Percentiles rank a stretch among this genome's conserved stretches.
Evolutionary conservation across 176 grass and related monocot genomes (phyloP).

Genomic region (Rhynchospora tenuis): DNA sequence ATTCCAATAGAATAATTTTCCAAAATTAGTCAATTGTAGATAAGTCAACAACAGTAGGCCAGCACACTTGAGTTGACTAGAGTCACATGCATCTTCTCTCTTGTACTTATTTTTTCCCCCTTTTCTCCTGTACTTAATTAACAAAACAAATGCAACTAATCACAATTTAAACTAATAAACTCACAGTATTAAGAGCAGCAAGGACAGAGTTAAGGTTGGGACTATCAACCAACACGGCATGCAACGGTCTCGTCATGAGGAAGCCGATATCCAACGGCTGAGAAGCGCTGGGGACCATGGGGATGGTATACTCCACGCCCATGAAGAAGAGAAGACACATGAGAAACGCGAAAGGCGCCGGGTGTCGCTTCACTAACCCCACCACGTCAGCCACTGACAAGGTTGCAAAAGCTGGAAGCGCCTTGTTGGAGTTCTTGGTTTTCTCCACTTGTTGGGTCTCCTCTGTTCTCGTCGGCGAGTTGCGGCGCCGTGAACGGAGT

Average conservation of each 20-base stretch:
- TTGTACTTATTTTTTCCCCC: background rate
- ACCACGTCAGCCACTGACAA: constrained; percentile 1
- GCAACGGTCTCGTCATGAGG: constrained; percentile 36
- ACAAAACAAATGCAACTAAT: background rate
- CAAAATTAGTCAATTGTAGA: background rate
- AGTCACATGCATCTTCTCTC: background rate
- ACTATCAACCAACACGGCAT: constrained; percentile 43
- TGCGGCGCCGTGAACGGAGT: background rate
- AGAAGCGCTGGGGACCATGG: constrained; percentile 47
- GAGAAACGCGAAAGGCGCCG: constrained; percentile 39
- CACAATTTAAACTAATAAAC: background rate
- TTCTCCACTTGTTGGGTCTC: background rate
- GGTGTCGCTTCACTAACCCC: constrained; percentile 30
- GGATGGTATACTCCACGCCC: constrained; percentile 88
- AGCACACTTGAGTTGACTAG: background rate
- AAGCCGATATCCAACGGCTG: constrained; percentile 76
- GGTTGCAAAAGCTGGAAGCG: background rate
- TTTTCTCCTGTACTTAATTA: background rate
- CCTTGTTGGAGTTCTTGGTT: background rate
- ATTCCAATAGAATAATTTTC: background rate
- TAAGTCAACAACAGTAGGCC: background rate
- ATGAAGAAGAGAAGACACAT: constrained; percentile 75
- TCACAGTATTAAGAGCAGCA: constrained; percentile 88
- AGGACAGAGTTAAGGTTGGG: constrained; percentile 67
- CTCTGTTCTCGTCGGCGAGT: background rate